Evolutionary conservation across 2,329 filamentous ascomycete genomes (phyloP).

Genomic region (Colletotrichum lupini): DNA sequence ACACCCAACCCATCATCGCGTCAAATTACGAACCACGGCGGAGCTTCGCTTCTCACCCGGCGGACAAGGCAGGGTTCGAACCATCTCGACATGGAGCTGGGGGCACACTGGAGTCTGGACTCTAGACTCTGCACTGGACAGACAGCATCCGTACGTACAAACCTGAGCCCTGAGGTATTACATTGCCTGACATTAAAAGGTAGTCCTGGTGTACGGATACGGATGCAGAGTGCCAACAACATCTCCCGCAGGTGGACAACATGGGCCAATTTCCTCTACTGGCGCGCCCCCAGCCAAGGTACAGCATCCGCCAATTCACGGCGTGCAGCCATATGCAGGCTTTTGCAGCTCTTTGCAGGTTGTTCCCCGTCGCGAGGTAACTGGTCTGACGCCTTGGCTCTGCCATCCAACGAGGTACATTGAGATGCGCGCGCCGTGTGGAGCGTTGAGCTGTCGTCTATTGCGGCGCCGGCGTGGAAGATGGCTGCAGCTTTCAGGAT

Average conservation of each 20-base stretch:
- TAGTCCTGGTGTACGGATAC: neutral
- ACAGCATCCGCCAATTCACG: neutral
- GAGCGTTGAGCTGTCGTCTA: slow-evolving; percentile 14
- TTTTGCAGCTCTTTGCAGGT: neutral
- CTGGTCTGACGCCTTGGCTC: neutral
- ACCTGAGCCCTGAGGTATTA: too few relatives aligned
- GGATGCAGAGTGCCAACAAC: neutral
- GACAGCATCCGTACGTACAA: neutral
- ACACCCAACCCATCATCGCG: slow-evolving; percentile 31
- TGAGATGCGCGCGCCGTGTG: slow-evolving; percentile 24
- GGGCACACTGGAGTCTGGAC: neutral
- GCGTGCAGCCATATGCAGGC: neutral
- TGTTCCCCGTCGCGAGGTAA: slow-evolving; percentile 2
- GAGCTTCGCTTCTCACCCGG: slow-evolving; percentile 18
- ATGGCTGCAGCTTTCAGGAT: slow-evolving; percentile 24
- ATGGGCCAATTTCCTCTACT: neutral
- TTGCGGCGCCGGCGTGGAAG: slow-evolving; percentile 20
- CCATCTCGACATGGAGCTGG: neutral
- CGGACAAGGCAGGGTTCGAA: slow-evolving; percentile 8
- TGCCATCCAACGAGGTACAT: slow-evolving; percentile 5
- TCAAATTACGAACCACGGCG: slow-evolving; percentile 20
- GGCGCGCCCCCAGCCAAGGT: neutral
- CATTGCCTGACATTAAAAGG: too few relatives aligned
- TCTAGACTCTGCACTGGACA: neutral
- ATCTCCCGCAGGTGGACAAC: neutral